Conservation (phyloP, 306 rosid genomes). For the Herpetospermum pedunculosum region DNA sequence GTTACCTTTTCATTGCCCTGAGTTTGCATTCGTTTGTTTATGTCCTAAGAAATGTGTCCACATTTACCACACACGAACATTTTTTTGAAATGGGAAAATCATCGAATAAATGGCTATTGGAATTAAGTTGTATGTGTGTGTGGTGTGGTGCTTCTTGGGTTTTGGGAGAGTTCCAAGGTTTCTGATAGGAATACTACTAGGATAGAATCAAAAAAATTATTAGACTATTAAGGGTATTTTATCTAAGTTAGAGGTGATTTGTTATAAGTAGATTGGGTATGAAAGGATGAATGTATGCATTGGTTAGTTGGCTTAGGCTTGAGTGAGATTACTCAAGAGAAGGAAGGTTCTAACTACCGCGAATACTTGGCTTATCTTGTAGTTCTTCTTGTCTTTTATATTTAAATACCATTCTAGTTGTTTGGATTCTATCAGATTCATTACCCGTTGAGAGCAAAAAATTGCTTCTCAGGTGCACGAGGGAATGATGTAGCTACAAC, state of each 20-base stretch:
- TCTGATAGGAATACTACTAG: neutral
- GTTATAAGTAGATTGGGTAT: neutral
- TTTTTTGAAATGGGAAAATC: neutral
- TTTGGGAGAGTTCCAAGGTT: neutral
- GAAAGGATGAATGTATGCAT: neutral
- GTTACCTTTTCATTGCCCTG: neutral
- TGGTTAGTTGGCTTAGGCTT: neutral
- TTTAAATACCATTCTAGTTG: neutral
- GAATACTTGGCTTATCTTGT: neutral
- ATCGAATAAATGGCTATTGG: neutral
- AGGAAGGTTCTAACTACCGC: neutral
- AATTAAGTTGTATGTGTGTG: neutral
- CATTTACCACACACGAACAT: neutral
- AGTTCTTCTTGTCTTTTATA: neutral
- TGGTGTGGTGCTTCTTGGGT: slow-evolving; percentile 12
- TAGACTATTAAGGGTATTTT: neutral
- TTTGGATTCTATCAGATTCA: neutral
- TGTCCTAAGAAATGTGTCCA: neutral
- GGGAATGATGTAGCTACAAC: slow-evolving; percentile 27
- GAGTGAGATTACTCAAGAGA: neutral
- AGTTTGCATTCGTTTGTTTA: neutral
- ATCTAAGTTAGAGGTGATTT: too few species aligned
- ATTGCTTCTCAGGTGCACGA: slow-evolving; percentile 36
- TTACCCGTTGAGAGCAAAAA: slow-evolving; percentile 1
- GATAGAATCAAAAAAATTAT: neutral